phyloP scores from a whole-genome alignment of 768 basidiomycete genomes.

The Calocera viscosa region DNA sequence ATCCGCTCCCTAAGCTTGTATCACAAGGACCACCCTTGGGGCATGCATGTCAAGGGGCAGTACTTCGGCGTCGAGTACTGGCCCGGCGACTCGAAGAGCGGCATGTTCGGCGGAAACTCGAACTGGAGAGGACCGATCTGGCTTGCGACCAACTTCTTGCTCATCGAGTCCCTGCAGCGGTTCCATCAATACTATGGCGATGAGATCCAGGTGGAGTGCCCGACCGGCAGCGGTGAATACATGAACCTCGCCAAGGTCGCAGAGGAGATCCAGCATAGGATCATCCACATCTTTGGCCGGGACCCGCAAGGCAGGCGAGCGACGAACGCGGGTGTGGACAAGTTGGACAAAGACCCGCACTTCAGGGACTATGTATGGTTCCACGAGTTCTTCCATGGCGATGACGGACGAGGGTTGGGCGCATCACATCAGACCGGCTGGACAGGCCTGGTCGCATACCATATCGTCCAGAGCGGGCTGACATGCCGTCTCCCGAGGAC shows the following conservation, averaged over 20 bases:
- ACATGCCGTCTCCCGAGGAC: conserved; percentile 87
- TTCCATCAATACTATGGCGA: conserved; percentile 98
- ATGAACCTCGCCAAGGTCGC: conserved; percentile 92
- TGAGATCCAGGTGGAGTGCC: conserved; percentile 86
- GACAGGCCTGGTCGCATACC: conserved; percentile 83
- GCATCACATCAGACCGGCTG: conserved; percentile 99
- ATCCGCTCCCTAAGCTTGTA: conserved; percentile 89
- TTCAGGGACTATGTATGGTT: conserved; percentile 97
- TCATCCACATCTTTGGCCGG: conserved; percentile 96
- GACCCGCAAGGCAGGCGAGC: conserved; percentile 78
- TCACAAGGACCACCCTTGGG: conserved; percentile 89
- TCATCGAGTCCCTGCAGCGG: conserved; percentile 91
- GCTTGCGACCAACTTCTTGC: conserved; percentile 91
- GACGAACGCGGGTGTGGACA: conserved; percentile 79
- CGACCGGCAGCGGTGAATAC: conserved; percentile 91
- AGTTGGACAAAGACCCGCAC: conserved; percentile 81
- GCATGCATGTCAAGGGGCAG: conserved; percentile 85
- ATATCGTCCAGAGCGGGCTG: conserved; percentile 81
- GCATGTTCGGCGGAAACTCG: conserved; percentile 77
- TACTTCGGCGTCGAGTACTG: conserved; percentile 89
- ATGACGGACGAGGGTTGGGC: conserved; percentile 82
- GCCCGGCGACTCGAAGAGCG: conserved; percentile 93
- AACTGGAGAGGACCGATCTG: conserved; percentile 41
- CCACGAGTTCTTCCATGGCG: conserved; percentile 97
- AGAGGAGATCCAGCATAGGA: conserved; percentile 97